Percentiles rank a stretch among this genome's conserved stretches.
Evolutionary conservation across 441 rosid species (phyloP).

Genomic region (Pelargonium cotyledonis): DNA sequence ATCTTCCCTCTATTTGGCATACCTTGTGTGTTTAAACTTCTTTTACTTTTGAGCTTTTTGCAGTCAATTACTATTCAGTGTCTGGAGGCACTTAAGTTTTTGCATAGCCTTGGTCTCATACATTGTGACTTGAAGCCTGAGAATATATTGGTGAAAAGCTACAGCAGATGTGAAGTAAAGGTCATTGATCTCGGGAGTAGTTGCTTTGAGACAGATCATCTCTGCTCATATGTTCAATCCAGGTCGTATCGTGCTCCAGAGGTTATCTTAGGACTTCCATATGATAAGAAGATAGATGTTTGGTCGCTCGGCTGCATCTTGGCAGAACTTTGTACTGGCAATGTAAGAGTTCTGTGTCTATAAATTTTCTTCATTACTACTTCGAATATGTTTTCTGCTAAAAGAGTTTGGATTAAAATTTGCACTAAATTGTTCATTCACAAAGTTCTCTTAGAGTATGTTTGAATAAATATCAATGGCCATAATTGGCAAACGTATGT

Average conservation of each 20-base stretch:
- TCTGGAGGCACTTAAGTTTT: constrained; percentile 81
- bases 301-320: constrained; percentile 99
- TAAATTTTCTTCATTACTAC: background rate
- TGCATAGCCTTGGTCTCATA: constrained; percentile 89
- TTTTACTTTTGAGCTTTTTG: constrained; percentile 29
- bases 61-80: constrained; percentile 95
- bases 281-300: constrained; percentile 84
- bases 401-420: background rate
- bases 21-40: constrained; percentile 22
- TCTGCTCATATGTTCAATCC: constrained; percentile 95
- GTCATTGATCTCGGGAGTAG: constrained; percentile 99
- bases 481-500: too few species aligned
- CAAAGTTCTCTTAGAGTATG: background rate
- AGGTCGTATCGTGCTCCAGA: constrained; percentile 98
- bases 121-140: constrained; percentile 95
- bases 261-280: constrained; percentile 85
- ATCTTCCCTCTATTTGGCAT: constrained; percentile 5
- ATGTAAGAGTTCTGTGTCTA: constrained; percentile 41
- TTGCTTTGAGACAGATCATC: constrained; percentile 95
- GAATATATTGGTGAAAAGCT: constrained; percentile 90
- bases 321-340: constrained; percentile 95
- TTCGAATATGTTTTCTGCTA: background rate
- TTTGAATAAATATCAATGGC: background rate
- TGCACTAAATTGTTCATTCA: background rate
- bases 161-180: constrained; percentile 94